Conservation (phyloP, 2,329 filamentous ascomycete species). For the Penicillium sp. region DNA sequence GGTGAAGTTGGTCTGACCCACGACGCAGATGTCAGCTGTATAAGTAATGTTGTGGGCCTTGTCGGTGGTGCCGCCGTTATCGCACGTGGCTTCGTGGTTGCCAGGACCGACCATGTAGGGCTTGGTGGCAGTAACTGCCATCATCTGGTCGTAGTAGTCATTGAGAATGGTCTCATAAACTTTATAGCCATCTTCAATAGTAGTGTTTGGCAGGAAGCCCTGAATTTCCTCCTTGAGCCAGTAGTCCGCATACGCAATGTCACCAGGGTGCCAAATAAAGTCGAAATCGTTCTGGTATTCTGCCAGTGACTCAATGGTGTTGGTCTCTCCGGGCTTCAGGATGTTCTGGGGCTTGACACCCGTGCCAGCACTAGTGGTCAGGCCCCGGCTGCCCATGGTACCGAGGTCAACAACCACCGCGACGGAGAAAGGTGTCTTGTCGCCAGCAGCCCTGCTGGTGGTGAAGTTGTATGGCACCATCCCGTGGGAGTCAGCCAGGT, state of each 20-base stretch:
- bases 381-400: slow-evolving; percentile 12
- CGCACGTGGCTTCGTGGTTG: slow-evolving; percentile 18
- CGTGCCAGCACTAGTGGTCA: slow-evolving; percentile 9
- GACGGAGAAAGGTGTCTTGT: slow-evolving; percentile 25
- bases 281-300: slow-evolving; percentile 8
- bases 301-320: slow-evolving; percentile 13
- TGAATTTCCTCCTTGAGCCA: slow-evolving; percentile 20
- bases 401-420: slow-evolving; percentile 16
- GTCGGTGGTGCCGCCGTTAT: slow-evolving; percentile 21
- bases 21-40: slow-evolving; percentile 21
- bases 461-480: slow-evolving; percentile 23
- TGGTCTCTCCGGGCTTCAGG: slow-evolving; percentile 9
- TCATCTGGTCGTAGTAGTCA: slow-evolving; percentile 17
- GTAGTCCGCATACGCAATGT: slow-evolving; percentile 21
- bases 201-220: slow-evolving; percentile 19
- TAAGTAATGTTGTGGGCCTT: slow-evolving; percentile 21
- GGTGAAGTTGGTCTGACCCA: slow-evolving; percentile 31
- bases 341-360: slow-evolving; percentile 2
- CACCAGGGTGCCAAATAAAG: slow-evolving; percentile 17
- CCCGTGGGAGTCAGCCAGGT: slow-evolving; percentile 10
- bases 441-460: slow-evolving; percentile 22
- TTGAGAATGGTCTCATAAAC: slow-evolving; percentile 19
- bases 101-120: slow-evolving; percentile 22
- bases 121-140: slow-evolving; percentile 8
- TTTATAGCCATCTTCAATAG: slow-evolving; percentile 5